Evolutionary conservation across 208 protist genomes (phyloP), one percentile per base, ranked within the genome.

Genomic region (Tritrichomonas musculus): DNA sequence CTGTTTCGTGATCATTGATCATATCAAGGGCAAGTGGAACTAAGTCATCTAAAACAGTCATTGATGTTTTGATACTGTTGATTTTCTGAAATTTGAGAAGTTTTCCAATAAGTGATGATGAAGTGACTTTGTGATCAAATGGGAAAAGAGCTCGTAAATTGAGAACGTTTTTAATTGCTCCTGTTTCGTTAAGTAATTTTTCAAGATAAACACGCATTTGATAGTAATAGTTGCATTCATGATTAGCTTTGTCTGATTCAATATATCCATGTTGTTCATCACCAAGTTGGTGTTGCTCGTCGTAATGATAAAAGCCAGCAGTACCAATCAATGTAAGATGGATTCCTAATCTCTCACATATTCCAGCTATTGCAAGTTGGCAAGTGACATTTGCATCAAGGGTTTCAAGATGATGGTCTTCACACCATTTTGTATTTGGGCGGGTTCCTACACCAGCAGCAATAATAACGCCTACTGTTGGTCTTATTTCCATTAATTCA

Each of bases 1-100:
- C 77, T 17, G 17, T 17, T 25, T 39, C 30, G 0, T 57, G 25
- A 17, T 88, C 47, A 1, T 39, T 9, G 25, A 88, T 88, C 47
- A 88, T 53, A 20, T 88, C 77, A 39, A 88, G 77, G 22, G 77
- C 77, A 5, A 88, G 47, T 57, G 77, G 77, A 57, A 88, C 77
- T 5, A 88, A 47, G 17, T 49, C 25, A 17, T 25, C 0, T 20
- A 88, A 47, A 0, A 88, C 77, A 11, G 77, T 88, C 20, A 88
- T 36, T 39, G 77, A 53, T 60, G 77, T 39, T 36, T 53, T 53
- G 77, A 88, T 88, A 4, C 27, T 22, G 27, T 88, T 60, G 47
- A 88, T 57, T 1, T n/a, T 36, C 5, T 57, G 33, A 30, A 88
- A 88, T 1, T 27, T 1, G 47, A 88, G 77, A 20, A 88, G 17